Evolutionary conservation across 2,329 filamentous ascomycete species (phyloP).

Genomic region (Colletotrichum sp.): DNA sequence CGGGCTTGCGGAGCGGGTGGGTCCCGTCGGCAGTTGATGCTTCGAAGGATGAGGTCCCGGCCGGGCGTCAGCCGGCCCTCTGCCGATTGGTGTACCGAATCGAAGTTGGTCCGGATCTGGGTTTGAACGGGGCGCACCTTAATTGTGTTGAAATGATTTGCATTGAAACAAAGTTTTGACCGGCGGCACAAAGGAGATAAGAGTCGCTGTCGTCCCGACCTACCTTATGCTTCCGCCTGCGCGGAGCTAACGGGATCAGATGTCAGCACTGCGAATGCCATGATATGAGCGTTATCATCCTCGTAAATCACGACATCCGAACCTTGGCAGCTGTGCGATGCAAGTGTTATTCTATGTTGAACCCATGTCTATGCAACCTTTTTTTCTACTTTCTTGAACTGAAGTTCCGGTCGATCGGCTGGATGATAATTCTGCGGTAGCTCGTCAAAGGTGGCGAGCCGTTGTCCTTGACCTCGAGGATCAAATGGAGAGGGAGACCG

Average conservation of each 20-base stretch:
- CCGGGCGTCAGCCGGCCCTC: not conserved
- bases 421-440: conserved; percentile 49
- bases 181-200: not conserved
- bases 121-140: not conserved
- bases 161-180: not conserved
- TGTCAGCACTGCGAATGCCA: not conserved
- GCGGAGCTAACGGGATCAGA: not conserved
- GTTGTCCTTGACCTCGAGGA: conserved; percentile 52
- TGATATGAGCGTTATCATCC: not conserved
- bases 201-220: not conserved
- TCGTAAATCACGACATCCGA: not conserved
- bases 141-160: not conserved
- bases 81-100: not conserved
- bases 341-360: not conserved
- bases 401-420: conserved; percentile 32
- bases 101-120: not conserved
- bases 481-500: conserved; percentile 52
- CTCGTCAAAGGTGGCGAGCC: conserved; percentile 48
- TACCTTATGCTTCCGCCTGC: not conserved
- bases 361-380: not conserved
- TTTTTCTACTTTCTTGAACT: not conserved
- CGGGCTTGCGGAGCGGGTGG: not conserved
- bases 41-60: not conserved
- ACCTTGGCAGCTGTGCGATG: not conserved
- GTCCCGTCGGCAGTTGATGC: not conserved